These are phyloP conservation scores for Penicillium tannophilum DNA, from an alignment of 495 filamentous ascomycete genomes.

Conservation along the genomic window DNA sequence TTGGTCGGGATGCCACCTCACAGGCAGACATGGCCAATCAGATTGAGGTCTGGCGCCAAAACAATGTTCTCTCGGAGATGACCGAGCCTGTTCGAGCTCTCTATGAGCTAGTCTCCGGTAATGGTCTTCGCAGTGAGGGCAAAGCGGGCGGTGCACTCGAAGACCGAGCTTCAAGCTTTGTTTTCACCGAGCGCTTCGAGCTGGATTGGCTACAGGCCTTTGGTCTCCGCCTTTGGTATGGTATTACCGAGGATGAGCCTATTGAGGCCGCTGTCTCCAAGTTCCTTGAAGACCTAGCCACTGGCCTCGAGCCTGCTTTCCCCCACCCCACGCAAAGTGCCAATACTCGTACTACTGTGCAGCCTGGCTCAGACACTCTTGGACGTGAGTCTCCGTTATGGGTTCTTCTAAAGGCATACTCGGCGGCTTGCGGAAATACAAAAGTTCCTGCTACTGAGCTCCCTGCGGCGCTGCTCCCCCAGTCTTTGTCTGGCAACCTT, in stretches of 20 bases:
- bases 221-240: conserved; percentile 87
- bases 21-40: conserved; percentile 73
- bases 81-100: conserved; percentile 81
- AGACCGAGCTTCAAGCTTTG: conserved; percentile 74
- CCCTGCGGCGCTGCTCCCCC: conserved; percentile 42
- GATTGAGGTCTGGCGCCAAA: conserved; percentile 79
- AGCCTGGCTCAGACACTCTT: conserved; percentile 45
- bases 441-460: conserved; percentile 30
- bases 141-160: conserved; percentile 64
- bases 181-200: conserved; percentile 76
- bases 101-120: conserved; percentile 87
- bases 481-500: conserved; percentile 64
- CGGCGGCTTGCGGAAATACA: conserved; percentile 43
- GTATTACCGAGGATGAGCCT: conserved; percentile 63
- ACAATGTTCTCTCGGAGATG: conserved; percentile 81
- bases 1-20: conserved; percentile 66
- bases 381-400: conserved; percentile 77
- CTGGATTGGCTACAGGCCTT: conserved; percentile 93
- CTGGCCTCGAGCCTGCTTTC: conserved; percentile 59
- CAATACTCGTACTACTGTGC: conserved; percentile 51
- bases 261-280: conserved; percentile 69
- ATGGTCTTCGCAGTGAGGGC: conserved; percentile 77
- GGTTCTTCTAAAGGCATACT: conserved; percentile 79
- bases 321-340: conserved; percentile 64
- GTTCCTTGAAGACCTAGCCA: conserved; percentile 68